These are phyloP conservation scores for Wickerhamiella kurtzmanii DNA, from an alignment of 805 yeast species.

Conservation along the genomic window DNA sequence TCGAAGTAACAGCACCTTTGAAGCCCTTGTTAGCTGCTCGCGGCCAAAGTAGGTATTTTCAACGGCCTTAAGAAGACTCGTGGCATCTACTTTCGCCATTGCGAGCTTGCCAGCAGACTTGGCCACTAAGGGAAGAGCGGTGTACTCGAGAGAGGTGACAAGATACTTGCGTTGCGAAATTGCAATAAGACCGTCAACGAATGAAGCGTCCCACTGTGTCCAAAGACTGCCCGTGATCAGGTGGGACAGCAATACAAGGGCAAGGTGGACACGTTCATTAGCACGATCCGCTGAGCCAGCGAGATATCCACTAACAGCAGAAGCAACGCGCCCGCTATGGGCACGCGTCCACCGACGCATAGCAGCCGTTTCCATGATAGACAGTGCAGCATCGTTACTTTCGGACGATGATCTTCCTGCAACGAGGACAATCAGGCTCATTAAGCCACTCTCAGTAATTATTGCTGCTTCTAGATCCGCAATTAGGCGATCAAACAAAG, in stretches of 20 bases:
- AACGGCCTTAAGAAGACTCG: not conserved
- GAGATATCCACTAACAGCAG: not conserved
- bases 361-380: not conserved
- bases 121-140: not conserved
- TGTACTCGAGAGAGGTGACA: not conserved
- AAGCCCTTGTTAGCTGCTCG: not conserved
- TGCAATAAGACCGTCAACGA: not conserved
- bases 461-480: conserved; percentile 10
- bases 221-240: not conserved
- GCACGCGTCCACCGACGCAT: not conserved
- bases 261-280: not conserved
- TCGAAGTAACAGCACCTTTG: not conserved
- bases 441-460: conserved; percentile 17
- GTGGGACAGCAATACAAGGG: not conserved
- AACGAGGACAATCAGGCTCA: conserved; percentile 9
- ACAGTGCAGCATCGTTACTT: too few species aligned
- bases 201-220: not conserved
- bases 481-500: conserved; percentile 13
- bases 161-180: not conserved
- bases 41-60: not conserved
- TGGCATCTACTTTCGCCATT: not conserved
- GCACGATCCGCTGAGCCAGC: not conserved
- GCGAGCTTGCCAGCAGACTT: not conserved
- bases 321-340: not conserved
- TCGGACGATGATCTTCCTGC: too few species aligned